phyloP scores from a whole-genome alignment of 495 filamentous ascomycete species.

The Delitschia confertaspora region DNA sequence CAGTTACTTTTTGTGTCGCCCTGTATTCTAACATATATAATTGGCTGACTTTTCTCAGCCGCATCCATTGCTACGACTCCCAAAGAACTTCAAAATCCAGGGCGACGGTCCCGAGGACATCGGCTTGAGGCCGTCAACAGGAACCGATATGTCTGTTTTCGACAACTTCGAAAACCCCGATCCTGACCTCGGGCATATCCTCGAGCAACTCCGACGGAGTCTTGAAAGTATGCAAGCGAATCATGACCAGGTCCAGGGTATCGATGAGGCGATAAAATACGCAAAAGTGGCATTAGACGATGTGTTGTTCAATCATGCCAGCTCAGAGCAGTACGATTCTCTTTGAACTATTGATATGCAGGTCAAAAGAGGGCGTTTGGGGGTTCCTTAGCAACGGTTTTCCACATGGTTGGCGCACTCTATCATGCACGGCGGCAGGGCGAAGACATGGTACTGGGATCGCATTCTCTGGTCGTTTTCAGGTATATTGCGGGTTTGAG shows the following conservation, averaged over 20 bases:
- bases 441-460: constrained; percentile 10
- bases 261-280: constrained; percentile 44
- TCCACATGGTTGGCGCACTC: constrained; percentile 15
- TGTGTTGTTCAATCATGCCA: constrained; percentile 24
- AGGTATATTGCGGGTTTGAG: constrained; percentile 10
- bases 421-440: neutral
- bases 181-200: constrained; percentile 30
- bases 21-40: too few species aligned
- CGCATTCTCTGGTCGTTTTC: constrained; percentile 4
- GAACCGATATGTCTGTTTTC: constrained; percentile 10
- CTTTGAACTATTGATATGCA: constrained; percentile 20
- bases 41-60: constrained; percentile 15
- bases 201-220: constrained; percentile 46
- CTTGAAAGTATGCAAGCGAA: constrained; percentile 51
- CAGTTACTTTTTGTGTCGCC: too few species aligned
- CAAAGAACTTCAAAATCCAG: constrained; percentile 6
- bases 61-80: constrained; percentile 23
- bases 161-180: constrained; percentile 27
- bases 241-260: constrained; percentile 42
- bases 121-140: constrained; percentile 9
- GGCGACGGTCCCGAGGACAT: constrained; percentile 29
- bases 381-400: constrained; percentile 3
- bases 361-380: constrained; percentile 12
- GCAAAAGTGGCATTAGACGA: constrained; percentile 45
- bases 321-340: constrained; percentile 19